These are phyloP conservation scores for Oropetium thomaeum DNA, from an alignment of 176 grass and related monocot species.

Conservation along the genomic window DNA sequence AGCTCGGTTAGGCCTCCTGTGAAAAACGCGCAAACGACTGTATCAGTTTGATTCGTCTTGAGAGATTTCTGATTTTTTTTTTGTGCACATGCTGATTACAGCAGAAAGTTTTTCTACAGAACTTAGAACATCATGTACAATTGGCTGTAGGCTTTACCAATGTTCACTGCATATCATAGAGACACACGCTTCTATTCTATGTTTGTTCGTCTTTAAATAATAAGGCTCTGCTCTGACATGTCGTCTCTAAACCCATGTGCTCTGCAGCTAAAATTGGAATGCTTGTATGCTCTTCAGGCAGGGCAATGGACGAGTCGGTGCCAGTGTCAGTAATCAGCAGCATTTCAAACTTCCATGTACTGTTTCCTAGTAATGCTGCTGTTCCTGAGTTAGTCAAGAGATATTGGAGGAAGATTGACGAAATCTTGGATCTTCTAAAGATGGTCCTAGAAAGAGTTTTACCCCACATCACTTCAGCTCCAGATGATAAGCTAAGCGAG, in stretches of 20 bases:
- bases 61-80: background rate
- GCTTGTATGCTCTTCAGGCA: slow-evolving; percentile 10
- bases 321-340: slow-evolving; percentile 33
- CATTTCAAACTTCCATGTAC: slow-evolving; percentile 35
- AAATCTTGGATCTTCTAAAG: slow-evolving; percentile 34
- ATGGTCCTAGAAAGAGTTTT: slow-evolving; percentile 23
- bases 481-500: slow-evolving; percentile 35
- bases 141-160: background rate
- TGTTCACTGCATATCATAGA: too few species aligned
- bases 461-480: slow-evolving; percentile 30
- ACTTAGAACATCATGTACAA: too few species aligned
- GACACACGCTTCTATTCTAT: background rate
- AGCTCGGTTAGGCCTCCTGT: too few species aligned
- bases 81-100: background rate
- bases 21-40: too few species aligned
- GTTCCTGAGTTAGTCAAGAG: slow-evolving; percentile 38
- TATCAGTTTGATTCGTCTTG: too few species aligned
- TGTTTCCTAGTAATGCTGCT: slow-evolving; percentile 28
- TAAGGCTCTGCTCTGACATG: background rate
- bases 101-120: too few species aligned
- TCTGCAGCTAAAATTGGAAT: background rate
- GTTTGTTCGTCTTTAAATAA: background rate
- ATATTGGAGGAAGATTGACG: slow-evolving; percentile 40
- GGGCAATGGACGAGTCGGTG: slow-evolving; percentile 41
- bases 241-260: background rate